Conservation (phyloP, 2,329 filamentous ascomycete species). For the Penicillium brevicompactum region DNA sequence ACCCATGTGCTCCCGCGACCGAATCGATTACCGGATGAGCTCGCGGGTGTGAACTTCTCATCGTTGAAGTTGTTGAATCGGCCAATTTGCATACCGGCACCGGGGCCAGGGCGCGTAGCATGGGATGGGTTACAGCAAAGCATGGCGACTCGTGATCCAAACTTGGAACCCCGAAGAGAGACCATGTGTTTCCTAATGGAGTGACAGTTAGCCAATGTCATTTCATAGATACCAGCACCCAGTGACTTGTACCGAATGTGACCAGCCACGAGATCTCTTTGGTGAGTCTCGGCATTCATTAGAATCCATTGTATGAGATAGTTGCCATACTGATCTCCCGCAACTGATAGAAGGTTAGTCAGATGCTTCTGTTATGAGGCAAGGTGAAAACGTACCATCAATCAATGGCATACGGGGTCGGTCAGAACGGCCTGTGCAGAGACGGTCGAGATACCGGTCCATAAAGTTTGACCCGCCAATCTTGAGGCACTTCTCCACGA, state of each 20-base stretch:
- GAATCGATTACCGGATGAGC: conserved; percentile 42
- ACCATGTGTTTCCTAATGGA: conserved; percentile 86
- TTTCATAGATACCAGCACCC: neutral
- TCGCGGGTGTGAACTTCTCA: conserved; percentile 39
- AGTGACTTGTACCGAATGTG: conserved; percentile 68
- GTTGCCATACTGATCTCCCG: conserved; percentile 98
- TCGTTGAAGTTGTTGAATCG: conserved; percentile 57
- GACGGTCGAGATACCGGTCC: conserved; percentile 86
- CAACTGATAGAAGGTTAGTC: conserved; percentile 54
- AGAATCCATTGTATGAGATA: conserved; percentile 98
- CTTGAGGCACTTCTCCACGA: conserved; percentile 98
- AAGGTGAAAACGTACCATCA: conserved; percentile 64
- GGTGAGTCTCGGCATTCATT: conserved; percentile 81
- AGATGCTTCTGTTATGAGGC: neutral
- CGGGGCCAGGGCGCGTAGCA: conserved; percentile 84
- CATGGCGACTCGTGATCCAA: conserved; percentile 97
- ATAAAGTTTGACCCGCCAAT: conserved; percentile 91
- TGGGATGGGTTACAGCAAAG: conserved; percentile 94
- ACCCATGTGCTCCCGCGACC: conserved; percentile 41
- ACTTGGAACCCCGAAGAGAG: conserved; percentile 95
- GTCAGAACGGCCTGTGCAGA: conserved; percentile 87
- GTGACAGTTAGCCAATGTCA: conserved; percentile 6
- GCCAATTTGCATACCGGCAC: conserved; percentile 68
- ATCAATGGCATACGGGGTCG: conserved; percentile 95
- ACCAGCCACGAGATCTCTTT: conserved; percentile 87